Base-by-base conservation (phyloP, 2,329 filamentous ascomycete species). In the Acarospora socialis region DNA sequence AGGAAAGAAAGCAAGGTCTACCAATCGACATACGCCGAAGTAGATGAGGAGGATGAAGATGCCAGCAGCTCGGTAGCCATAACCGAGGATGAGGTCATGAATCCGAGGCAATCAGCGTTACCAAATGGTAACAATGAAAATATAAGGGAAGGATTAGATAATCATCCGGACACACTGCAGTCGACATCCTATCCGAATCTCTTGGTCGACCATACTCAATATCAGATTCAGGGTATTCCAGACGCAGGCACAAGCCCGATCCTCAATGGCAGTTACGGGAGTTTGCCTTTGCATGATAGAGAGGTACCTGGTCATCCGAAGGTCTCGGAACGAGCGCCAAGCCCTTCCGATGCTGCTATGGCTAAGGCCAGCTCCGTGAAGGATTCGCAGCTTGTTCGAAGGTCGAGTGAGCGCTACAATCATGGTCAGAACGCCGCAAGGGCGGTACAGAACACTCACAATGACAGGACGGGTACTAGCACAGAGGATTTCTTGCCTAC, bases 321-420 rank as follows among this genome's bases (percentile, higher is more conserved):
- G n/a, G n/a, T n/a, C n/a, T n/a, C n/a, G n/a, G 22, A 27, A 20
- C 39, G 39, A 18, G 32, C 34, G 18, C 39, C 39, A 17, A 42
- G 39, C 17, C 39, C 39, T 18, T 42, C 39, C 21, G 39, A 42
- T 36, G 39, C 39, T 7, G 39, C 39, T 14, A 19, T 42, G 14
- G 37, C 35, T 10, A 32, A 25, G 8, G 23, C 23, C 12, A 25
- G 23, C 23, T 25, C 23, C 23, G 7, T 7, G 3, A 25, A 7
- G 23, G 23, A 9, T 7, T 10, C 6, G 6, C 5, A 2, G 12
- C 23, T 15, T 1, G 23, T 10, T 8, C 23, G 23, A 25, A 7
- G 23, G 4, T 4, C 23, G 12, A 15, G 23, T 10, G 6, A 25
- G 5, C 6, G 12, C 16, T 12, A n/a, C 23, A 5, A 25, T 13